phyloP scores from a whole-genome alignment of 176 grass and related monocot genomes.

The Typha latifolia region DNA sequence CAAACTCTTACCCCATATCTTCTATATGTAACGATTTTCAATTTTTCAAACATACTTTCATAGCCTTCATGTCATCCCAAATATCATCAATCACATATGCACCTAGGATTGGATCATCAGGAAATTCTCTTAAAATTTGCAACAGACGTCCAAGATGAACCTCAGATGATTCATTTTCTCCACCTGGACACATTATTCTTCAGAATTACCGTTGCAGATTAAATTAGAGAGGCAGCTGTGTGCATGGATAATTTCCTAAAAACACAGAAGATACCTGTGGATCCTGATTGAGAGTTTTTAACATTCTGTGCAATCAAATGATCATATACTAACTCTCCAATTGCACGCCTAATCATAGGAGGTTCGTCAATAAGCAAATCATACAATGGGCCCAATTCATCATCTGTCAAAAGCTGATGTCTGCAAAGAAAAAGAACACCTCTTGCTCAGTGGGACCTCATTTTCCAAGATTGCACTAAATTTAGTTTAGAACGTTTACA shows the following conservation, averaged over 20 bases:
- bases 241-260: background rate
- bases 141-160: conserved; percentile 87
- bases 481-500: background rate
- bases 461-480: too few relatives aligned
- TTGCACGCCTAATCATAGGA: conserved; percentile 93
- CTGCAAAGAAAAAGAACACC: conserved; percentile 35
- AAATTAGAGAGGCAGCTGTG: conserved; percentile 12
- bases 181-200: conserved; percentile 32
- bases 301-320: conserved; percentile 92
- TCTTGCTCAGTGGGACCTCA: too few relatives aligned
- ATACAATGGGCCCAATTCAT: conserved; percentile 88
- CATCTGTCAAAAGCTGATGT: conserved; percentile 92
- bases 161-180: conserved; percentile 68
- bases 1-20: background rate
- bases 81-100: conserved; percentile 98
- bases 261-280: conserved; percentile 36
- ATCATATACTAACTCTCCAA: conserved; percentile 97
- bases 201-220: conserved; percentile 1
- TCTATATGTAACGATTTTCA: background rate
- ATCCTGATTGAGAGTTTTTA: conserved; percentile 64
- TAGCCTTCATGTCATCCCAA: conserved; percentile 99
- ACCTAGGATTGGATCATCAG: conserved; percentile 85
- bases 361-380: conserved; percentile 99
- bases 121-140: conserved; percentile 93
- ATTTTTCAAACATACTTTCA: conserved; percentile 46